Evolutionary conservation across 2,329 filamentous ascomycete species (phyloP), one percentile per base, ranked within the genome.

Genomic region (Aspergillus awamori): DNA sequence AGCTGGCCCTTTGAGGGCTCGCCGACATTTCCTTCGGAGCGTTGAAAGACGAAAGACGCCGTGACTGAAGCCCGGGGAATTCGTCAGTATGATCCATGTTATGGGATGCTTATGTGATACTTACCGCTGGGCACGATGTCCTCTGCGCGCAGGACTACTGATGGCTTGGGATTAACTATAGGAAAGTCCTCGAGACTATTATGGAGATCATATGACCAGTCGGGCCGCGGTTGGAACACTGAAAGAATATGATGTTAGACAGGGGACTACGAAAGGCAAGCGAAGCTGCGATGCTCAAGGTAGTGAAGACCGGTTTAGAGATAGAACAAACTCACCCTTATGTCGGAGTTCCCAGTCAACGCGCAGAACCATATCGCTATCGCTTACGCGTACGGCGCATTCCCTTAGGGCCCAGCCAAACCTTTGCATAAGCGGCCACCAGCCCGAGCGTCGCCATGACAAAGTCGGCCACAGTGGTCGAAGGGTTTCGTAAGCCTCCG

Each of bases 391-490:
- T 8, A 77, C 59, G 15, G 84, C 84, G 68, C 83, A 86, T 60
- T 85, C 80, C 63, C 85, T 79, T 39, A 88, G 73, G 8, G 80
- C 76, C 77, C 80, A 83, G 48, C 84, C 76, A 43, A 87, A 80
- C 43, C 82, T 80, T 57, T 78, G 79, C 63, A 86, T 83, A 4
- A 87, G 76, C 45, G 75, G 70, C 80, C 83, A 86, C 86, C 86
- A 89, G n/a, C 82, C 80, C 68, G 86, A 82, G 47, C 73, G 74
- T 49, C 87, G 82, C 86, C 86, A 89, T n/a, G 76, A 79, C 70
- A 84, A 81, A 8, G 71, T 78, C 43, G 82, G 70, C 86, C 86
- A 89, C 1, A 87, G 69, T 4, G 83, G 79, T 38, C 76, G 75
- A 20, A 89, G 75, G 2, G 84, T 74, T 24, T 79, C 71, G 57